Conservation (phyloP, 164 flowering plant genomes). For the Kalanchoe fedtschenkoi region DNA sequence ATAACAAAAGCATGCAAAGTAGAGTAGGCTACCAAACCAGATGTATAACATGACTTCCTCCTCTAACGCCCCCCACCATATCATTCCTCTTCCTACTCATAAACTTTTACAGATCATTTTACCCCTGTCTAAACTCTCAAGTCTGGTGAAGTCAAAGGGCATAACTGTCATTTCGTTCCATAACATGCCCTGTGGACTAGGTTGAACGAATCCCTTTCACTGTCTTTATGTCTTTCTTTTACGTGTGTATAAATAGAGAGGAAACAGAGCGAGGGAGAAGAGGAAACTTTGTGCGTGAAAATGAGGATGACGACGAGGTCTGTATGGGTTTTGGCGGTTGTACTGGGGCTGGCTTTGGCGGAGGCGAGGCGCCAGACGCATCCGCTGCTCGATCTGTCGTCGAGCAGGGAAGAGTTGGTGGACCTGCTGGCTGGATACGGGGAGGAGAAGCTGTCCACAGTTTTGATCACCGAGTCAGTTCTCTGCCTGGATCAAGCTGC, state of each 20-base stretch:
- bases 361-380: conserved; percentile 12
- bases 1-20: no score
- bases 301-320: background rate
- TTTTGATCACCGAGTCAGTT: conserved; percentile 51
- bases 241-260: background rate
- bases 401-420: conserved; percentile 35
- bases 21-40: no score
- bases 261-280: background rate
- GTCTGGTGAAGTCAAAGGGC: no score
- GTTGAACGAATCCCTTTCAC: no score
- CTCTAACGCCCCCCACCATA: no score
- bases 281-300: background rate
- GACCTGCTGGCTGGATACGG: conserved; percentile 83
- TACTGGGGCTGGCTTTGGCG: background rate
- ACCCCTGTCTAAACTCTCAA: background rate
- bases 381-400: conserved; percentile 17
- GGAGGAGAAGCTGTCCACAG: conserved; percentile 82
- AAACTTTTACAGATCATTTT: background rate
- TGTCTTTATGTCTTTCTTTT: background rate
- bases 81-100: no score
- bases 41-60: no score
- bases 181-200: background rate
- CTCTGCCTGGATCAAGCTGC: conserved; percentile 30
- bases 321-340: background rate
- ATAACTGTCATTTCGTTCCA: no score